Evolutionary conservation across 257 asterid genomes (phyloP).

Genomic region (Petunia secreta): DNA sequence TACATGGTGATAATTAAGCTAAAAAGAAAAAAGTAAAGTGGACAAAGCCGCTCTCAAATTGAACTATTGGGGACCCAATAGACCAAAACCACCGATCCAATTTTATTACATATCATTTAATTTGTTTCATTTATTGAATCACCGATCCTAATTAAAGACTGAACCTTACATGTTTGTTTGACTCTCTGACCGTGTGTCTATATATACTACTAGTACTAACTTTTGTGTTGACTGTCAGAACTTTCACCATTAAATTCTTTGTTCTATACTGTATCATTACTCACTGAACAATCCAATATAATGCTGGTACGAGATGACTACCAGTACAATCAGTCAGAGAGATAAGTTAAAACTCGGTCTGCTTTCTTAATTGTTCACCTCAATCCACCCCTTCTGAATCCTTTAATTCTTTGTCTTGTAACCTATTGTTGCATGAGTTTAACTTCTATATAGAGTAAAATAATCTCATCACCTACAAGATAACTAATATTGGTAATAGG

Average conservation of each 20-base stretch:
- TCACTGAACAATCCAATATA: not conserved
- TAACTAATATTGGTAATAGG: no score
- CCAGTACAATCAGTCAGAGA: no score
- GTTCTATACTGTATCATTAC: slow-evolving; percentile 2
- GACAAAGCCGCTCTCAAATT: not conserved
- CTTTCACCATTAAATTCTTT: slow-evolving; percentile 16
- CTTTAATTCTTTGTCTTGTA: no score
- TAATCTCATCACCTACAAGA: no score
- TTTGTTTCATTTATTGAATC: slow-evolving; percentile 18
- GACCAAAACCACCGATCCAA: slow-evolving; percentile 29
- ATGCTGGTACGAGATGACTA: no score
- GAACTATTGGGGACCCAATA: not conserved
- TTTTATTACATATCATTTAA: not conserved
- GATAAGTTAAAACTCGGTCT: no score
- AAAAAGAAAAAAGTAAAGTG: not conserved
- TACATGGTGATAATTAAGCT: not conserved
- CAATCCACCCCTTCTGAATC: no score
- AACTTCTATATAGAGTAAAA: no score
- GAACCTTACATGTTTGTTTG: slow-evolving; percentile 22
- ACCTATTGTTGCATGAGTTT: no score
- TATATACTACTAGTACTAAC: not conserved
- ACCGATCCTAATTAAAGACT: slow-evolving; percentile 18
- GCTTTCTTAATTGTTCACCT: not conserved
- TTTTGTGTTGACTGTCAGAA: slow-evolving; percentile 28
- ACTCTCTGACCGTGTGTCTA: slow-evolving; percentile 19